Evolutionary conservation across 257 asterid species (phyloP), one percentile per base, ranked within the genome.

Genomic region (Solanum chiquidenum): DNA sequence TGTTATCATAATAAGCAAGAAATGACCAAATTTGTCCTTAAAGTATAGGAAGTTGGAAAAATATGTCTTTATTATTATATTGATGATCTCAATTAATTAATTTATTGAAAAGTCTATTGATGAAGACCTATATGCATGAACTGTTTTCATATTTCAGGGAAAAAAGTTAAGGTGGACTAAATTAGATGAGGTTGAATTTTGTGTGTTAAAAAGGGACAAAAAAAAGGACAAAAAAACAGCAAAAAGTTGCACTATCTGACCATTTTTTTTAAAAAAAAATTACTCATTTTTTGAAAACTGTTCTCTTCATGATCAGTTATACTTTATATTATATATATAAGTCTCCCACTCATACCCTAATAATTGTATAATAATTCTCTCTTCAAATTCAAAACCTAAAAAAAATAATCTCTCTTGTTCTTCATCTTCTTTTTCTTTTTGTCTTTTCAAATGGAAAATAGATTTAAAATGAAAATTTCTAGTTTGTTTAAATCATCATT

Each of bases 401-500:
- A 27, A 10, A 31, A 71, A 33, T 20, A 20, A 20, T 40, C 72
- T 33, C 10, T 5, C 49, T 5, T 58, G 73, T 83, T 49, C 40
- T n/a, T 31, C 72, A 18, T 31, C 42, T 37, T n/a, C 79, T 66
- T 76, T 12, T 20, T 74, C 18, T 37, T 74, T 73, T 35, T 40
- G 2, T 29, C 12, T 10, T 18, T 40, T 7, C 74, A 74, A 62
- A 91, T 91, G 91, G 94, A 93, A 69, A 92, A 88, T 71, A 87
- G 87, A 52, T 87, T 94, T 72, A 92, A 91, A 91, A 62, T 44
- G 72, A 86, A 91, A 20, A 79, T 94, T 84, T 55, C 91, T 58
- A 92, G 93, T 86, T 85, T 94, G 23, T 89, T 94, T 89, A 90
- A 89, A 49, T 91, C 93, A 12, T 86, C 95, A 14, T 87, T 89